A percentile compares a stretch with the other conserved stretches of the same genome.
These are phyloP conservation scores for Medakamo hakoo DNA, from an alignment of 139 green algal genomes.

Conservation along the genomic window DNA sequence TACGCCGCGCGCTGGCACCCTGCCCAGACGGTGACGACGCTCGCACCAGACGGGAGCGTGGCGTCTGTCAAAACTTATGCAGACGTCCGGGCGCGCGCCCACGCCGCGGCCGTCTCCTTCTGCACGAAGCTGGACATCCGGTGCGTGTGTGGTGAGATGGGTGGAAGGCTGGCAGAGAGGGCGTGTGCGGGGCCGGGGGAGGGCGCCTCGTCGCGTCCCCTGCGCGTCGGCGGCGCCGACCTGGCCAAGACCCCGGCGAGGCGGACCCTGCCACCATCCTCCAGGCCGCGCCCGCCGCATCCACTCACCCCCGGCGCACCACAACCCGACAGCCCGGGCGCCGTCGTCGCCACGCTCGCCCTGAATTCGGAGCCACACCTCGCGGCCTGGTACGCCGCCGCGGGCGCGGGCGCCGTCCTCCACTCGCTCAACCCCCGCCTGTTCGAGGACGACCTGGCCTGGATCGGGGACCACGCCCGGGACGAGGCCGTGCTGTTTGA, in stretches of 20 bases:
- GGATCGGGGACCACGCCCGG: constrained; percentile 32
- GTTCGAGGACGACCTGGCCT: constrained; percentile 33
- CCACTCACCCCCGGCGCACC: not conserved
- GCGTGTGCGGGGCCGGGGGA: no score
- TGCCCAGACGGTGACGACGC: no score
- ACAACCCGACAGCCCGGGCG: constrained; percentile 24
- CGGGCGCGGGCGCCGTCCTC: constrained; percentile 39
- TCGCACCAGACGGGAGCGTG: no score
- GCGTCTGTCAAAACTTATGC: no score
- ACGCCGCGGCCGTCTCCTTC: no score
- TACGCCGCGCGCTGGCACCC: not conserved
- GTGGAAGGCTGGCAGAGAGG: no score
- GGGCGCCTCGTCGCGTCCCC: not conserved
- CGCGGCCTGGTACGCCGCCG: constrained; percentile 57
- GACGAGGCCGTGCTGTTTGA: constrained; percentile 32
- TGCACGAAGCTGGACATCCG: no score
- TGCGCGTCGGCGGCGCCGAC: not conserved
- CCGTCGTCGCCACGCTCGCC: constrained; percentile 52
- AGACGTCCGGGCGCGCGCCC: not conserved
- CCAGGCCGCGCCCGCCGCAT: no score
- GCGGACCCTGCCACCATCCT: no score
- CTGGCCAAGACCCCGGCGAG: no score
- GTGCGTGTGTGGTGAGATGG: no score
- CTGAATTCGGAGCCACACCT: constrained; percentile 63
- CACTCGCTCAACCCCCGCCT: constrained; percentile 54